A percentile compares a stretch with the other conserved stretches of the same genome.
Evolutionary conservation across 2,329 filamentous ascomycete genomes (phyloP).

Genomic region (Exserohilum turcica): DNA sequence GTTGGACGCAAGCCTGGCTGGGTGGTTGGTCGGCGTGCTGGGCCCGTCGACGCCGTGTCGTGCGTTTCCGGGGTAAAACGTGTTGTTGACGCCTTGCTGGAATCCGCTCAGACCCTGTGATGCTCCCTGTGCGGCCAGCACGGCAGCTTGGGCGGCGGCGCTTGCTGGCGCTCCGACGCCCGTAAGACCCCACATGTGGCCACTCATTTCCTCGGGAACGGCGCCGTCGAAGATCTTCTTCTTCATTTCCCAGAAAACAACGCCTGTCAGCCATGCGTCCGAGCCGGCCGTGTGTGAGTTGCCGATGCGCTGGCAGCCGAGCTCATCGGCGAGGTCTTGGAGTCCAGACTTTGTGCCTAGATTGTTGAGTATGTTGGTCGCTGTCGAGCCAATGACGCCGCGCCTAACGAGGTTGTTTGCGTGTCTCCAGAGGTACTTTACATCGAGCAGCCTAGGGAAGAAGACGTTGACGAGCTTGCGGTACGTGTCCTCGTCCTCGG

Average conservation of each 20-base stretch:
- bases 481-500: slow-evolving; percentile 88
- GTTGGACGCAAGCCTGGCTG: slow-evolving; percentile 54
- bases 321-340: slow-evolving; percentile 89
- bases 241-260: slow-evolving; percentile 92
- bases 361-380: slow-evolving; percentile 76
- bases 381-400: slow-evolving; percentile 50
- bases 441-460: slow-evolving; percentile 92
- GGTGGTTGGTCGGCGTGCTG: slow-evolving; percentile 69
- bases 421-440: slow-evolving; percentile 96
- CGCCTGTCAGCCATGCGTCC: slow-evolving; percentile 89
- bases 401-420: slow-evolving; percentile 69
- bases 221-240: slow-evolving; percentile 84
- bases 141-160: slow-evolving; percentile 57
- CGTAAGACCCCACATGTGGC: slow-evolving; percentile 92
- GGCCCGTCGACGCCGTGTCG: slow-evolving; percentile 57
- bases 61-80: slow-evolving; percentile 49
- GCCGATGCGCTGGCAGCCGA: slow-evolving; percentile 87
- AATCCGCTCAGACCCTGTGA: slow-evolving; percentile 36
- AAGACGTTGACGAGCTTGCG: slow-evolving; percentile 87
- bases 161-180: slow-evolving; percentile 61
- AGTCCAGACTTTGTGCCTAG: slow-evolving; percentile 90
- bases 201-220: slow-evolving; percentile 78
- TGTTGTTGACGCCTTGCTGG: slow-evolving; percentile 44
- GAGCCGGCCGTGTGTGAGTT: slow-evolving; percentile 90
- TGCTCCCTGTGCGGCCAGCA: slow-evolving; percentile 51